Evolutionary conservation across 352 stramenopile genomes (phyloP).

Genomic region (Phytophthora pseudosyringae): DNA sequence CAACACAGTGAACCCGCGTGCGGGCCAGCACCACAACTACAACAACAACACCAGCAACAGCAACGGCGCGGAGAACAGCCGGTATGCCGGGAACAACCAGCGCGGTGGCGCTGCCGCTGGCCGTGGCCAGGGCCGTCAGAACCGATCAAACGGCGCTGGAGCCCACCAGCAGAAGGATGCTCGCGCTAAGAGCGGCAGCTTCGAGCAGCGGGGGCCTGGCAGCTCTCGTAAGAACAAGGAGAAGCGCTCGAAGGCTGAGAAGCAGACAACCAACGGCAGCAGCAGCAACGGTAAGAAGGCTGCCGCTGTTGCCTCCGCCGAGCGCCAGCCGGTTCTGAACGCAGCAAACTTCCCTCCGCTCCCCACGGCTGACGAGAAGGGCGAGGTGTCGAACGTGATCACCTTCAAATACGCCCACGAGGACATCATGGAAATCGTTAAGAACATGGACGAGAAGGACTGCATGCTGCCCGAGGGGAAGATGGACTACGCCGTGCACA

Average conservation of each 20-base stretch:
- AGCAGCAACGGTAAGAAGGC: conserved; percentile 44
- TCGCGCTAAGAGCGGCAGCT: conserved; percentile 60
- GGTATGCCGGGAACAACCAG: conserved; percentile 50
- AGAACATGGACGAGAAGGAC: conserved; percentile 91
- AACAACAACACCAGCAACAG: conserved; percentile 39
- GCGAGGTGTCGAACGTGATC: conserved; percentile 53
- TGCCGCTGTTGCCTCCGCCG: conserved; percentile 25
- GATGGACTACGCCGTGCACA: conserved; percentile 86
- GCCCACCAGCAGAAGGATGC: conserved; percentile 48
- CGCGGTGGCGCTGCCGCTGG: conserved; percentile 29
- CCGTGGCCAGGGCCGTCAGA: conserved; percentile 44
- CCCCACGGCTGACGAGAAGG: conserved; percentile 48
- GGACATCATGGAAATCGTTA: conserved; percentile 93
- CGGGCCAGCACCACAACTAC: conserved; percentile 42
- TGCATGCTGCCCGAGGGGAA: conserved; percentile 73
- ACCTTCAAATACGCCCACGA: conserved; percentile 85
- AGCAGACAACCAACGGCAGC: conserved; percentile 34
- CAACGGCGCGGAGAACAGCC: conserved; percentile 42
- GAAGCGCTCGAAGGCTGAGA: conserved; percentile 58
- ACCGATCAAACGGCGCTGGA: conserved; percentile 38
- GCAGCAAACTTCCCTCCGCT: conserved; percentile 86
- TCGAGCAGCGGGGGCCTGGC: conserved; percentile 49
- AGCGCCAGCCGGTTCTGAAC: conserved; percentile 83
- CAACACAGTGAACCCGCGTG: conserved; percentile 47
- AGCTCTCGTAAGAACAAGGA: conserved; percentile 69